Evolutionary conservation across 306 rosid species (phyloP).

Genomic region (Morella rubra): DNA sequence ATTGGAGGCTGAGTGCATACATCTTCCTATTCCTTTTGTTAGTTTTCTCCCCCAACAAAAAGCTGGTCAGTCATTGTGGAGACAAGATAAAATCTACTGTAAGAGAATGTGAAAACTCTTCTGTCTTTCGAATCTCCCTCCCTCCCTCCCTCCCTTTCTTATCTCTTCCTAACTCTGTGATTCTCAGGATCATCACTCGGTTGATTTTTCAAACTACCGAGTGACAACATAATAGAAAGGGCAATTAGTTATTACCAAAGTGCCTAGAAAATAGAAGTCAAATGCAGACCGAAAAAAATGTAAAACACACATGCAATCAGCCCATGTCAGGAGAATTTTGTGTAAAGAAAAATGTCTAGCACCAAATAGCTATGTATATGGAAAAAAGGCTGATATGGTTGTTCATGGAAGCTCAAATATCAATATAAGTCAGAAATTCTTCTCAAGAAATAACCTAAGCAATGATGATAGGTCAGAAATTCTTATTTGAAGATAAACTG

Average conservation of each 20-base stretch:
- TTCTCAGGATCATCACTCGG: not conserved
- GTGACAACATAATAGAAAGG: not conserved
- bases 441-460: not conserved
- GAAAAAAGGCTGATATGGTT: not conserved
- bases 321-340: not conserved
- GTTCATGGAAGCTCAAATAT: constrained; percentile 1
- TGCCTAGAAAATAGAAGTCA: too few species aligned
- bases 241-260: not conserved
- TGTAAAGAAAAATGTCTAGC: not conserved
- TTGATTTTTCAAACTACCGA: not conserved
- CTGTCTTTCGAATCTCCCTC: not conserved
- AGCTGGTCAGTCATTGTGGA: not conserved
- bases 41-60: not conserved
- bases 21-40: not conserved
- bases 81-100: not conserved
- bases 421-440: not conserved
- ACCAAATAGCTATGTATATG: not conserved
- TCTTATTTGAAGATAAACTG: not conserved
- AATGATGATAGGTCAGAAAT: not conserved
- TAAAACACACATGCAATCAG: not conserved
- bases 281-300: not conserved
- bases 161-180: not conserved
- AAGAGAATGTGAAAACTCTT: not conserved
- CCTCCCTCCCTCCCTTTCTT: not conserved
- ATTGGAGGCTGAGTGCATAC: not conserved